phyloP scores from a whole-genome alignment of 106 monocot genomes.

The Iris macrosiphon region DNA sequence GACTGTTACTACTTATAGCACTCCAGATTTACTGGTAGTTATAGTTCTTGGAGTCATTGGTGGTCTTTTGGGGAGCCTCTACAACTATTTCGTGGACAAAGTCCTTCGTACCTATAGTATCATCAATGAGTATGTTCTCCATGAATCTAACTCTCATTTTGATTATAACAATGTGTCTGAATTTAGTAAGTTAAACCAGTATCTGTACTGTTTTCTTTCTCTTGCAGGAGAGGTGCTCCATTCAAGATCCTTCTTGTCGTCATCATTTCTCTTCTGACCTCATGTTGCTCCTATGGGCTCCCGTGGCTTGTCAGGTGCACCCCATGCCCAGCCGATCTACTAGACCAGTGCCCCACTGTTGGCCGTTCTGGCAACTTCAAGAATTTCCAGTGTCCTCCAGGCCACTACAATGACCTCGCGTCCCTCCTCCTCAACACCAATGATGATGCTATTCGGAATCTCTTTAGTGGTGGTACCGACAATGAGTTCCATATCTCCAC shows the following conservation, averaged over 20 bases:
- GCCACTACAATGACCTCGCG: constrained; percentile 89
- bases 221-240: constrained; percentile 68
- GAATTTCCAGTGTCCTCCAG: constrained; percentile 79
- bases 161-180: too few relatives aligned
- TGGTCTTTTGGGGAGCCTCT: constrained; percentile 77
- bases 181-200: not conserved
- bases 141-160: too few relatives aligned
- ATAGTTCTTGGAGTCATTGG: constrained; percentile 74
- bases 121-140: constrained; percentile 73
- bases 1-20: constrained; percentile 40
- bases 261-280: constrained; percentile 64
- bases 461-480: constrained; percentile 59
- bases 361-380: constrained; percentile 78
- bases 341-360: constrained; percentile 62
- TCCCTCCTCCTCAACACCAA: constrained; percentile 87
- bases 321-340: constrained; percentile 46
- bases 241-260: constrained; percentile 73
- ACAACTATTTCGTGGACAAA: constrained; percentile 73
- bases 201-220: not conserved
- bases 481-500: constrained; percentile 53
- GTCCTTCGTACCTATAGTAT: constrained; percentile 78
- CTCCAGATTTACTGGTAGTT: constrained; percentile 54
- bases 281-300: constrained; percentile 75
- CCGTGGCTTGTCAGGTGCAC: constrained; percentile 81
- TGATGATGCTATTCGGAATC: constrained; percentile 81